These are phyloP conservation scores for Fusarium sp. DNA, from an alignment of 2,329 filamentous ascomycete species.

Conservation along the genomic window DNA sequence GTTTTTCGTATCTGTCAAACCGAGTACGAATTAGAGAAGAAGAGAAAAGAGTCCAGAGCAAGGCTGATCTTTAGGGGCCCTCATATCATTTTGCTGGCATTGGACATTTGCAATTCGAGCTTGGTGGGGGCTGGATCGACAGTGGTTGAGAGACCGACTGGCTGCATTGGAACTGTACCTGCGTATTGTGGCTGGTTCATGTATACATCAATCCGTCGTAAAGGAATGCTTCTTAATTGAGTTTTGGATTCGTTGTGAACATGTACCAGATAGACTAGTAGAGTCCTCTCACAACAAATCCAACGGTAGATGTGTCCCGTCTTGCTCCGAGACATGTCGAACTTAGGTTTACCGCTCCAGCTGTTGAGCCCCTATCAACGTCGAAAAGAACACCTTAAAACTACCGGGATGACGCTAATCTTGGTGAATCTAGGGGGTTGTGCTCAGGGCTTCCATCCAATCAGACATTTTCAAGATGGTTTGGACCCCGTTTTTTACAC, in stretches of 20 bases:
- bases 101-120: conserved; percentile 8
- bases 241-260: neutral
- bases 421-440: conserved; percentile 11
- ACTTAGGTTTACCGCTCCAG: neutral
- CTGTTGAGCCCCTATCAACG: conserved; percentile 24
- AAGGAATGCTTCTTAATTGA: neutral
- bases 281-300: neutral
- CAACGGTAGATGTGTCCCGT: neutral
- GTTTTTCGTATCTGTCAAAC: conserved; percentile 11
- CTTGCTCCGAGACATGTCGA: conserved; percentile 18
- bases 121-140: conserved; percentile 37
- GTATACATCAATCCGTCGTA: conserved; percentile 3
- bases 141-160: conserved; percentile 10
- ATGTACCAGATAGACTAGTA: neutral
- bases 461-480: neutral
- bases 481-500: conserved; percentile 30
- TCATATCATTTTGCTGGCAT: conserved; percentile 6
- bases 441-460: conserved; percentile 11
- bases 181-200: conserved; percentile 27
- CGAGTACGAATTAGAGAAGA: conserved; percentile 22
- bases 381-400: conserved; percentile 30
- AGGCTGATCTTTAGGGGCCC: neutral
- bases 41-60: neutral
- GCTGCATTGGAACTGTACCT: conserved; percentile 31
- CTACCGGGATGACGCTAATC: conserved; percentile 30